Base-by-base conservation (phyloP, 176 grass and related monocot genomes). In the Rhynchospora pubera region DNA sequence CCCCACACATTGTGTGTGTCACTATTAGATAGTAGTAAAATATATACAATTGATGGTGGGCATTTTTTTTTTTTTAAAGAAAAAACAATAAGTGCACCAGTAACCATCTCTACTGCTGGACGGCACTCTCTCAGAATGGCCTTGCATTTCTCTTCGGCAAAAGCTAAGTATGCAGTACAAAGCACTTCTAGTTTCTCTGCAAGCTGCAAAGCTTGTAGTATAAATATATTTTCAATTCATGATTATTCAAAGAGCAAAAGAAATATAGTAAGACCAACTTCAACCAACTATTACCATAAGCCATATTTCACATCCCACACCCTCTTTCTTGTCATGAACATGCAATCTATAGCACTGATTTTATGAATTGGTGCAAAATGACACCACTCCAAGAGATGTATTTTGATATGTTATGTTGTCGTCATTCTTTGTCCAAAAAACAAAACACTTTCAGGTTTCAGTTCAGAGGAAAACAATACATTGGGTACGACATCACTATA, bases 51-150 rank as follows among this genome's bases (percentile, higher is more conserved):
- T 59, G 57, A 59, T 15, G n/a, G 5, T 59, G 6, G 6, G 5
- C 16, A 59, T 1, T 28, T 28, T 28, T 28, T 28, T 28, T 28
- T 28, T 28, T n/a, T 18, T 5, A 58, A 58, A 7, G 21, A 59
- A 59, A 59, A n/a, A 21, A 59, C 5, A 59, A 19, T 59, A 59
- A 59, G 13, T 75, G 55, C 9, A 87, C 85, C 85, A 82, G 85
- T 76, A 51, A 87, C 77, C 30, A 78, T 87, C 43, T 87, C 85
- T 75, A 76, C 85, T 44, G 85, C 79, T 57, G 85, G 82, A 57
- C 55, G 85, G 75, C 70, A 87, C 66, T 87, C 79, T 77, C 79
- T 87, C 62, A 87, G 58, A 43, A 87, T 64, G 60, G 85, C 57
- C 52, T 66, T 63, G 22, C 85, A 87, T 73, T 87, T 82, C 68